Base-by-base conservation (phyloP, 768 basidiomycete species). In the Macrolepiota dolichaula region DNA sequence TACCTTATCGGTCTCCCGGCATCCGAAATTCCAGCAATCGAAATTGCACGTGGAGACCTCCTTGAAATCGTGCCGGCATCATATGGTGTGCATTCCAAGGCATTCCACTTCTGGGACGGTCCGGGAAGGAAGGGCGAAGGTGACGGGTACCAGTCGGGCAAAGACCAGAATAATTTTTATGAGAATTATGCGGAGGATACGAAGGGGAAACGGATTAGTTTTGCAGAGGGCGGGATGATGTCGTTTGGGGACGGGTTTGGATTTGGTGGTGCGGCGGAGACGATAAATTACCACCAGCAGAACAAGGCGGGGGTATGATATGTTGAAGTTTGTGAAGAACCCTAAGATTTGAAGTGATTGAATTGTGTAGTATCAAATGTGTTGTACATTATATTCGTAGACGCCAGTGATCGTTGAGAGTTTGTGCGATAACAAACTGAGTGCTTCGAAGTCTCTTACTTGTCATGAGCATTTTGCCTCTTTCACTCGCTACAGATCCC, bases 21-120 rank as follows among this genome's bases (percentile, higher is more conserved):
- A 0, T 89, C 90, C 27, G 97, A 99, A 71, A 97, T 99, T 49
- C 97, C 97, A 0, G 96, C 94, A 1, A 96, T 98, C 57, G 96
- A 98, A 73, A 89, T 99, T 66, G 93, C 96, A 38, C 85, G 97
- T 12, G 97, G 97, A 0, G 97, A 99, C 70, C 77, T 98, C n/a
- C 82, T 98, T 40, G 97, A 99, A 72, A 91, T 94, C 52, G 85
- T 92, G 0, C 92, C 92, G 1, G 88, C 92, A 10, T 91, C 89
- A 5, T 94, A 94, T 65, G 95, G 95, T 10, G 95, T 97, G 47
- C 88, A 91, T 63, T 90, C 88, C 63, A 88, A 93, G 66, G 92
- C 94, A 7, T 94, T 88, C 73, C 92, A 94, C 71, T 94, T 94
- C 74, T 94, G 92, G 92, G 91, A 92, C 65, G 92, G 92, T 0